Base-by-base conservation (phyloP, 1,284 basidiomycete genomes). In the Trametes hirsuta region DNA sequence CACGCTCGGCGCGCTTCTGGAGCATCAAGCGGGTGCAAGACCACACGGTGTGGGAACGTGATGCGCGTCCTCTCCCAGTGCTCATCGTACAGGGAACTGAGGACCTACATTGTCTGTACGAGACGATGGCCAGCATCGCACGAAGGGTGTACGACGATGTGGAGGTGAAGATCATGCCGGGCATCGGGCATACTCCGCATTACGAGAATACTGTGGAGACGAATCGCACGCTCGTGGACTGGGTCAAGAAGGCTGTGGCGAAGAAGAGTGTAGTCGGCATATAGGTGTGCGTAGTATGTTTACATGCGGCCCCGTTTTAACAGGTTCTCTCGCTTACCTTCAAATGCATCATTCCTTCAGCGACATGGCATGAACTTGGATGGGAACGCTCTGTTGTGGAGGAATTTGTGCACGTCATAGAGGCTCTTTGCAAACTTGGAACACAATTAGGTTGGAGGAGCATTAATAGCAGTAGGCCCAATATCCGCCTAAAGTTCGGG, bases 81-180 rank as follows among this genome's bases (percentile, higher is more conserved):
- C 61, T 80, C 21, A 51, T 74, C n/a, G 58, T 80, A 10, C 67
- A 74, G 51, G 77, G 76, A 6, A 68, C 64, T 52, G 65, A 70
- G 53, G 79, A 80, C 64, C 48, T 62, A 34, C 64, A 69, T 22
- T 66, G 74, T 44, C 50, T 71, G 21, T 58, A 63, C 18, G 66
- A 67, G 15, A 66, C 67, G 49, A 69, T 69, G 58, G 67, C 72
- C 35, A 62, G 69, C 53, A 63, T 72, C 41, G 70, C 71, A 40
- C 61, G 72, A 30, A 59, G 67, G 51, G 67, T 69, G 9, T 75
- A 74, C 67, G 66, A 69, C 55, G 62, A 71, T 52, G 63, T 73
- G 30, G 71, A 69, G 37, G 63, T 72, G 14, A 61, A 68, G 30
- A 69, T 73, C 53, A 54, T 78, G 49, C 65, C 71, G 6, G 72